Evolutionary conservation across 768 basidiomycete species (phyloP).

Genomic region (Rhizopogon sp.): DNA sequence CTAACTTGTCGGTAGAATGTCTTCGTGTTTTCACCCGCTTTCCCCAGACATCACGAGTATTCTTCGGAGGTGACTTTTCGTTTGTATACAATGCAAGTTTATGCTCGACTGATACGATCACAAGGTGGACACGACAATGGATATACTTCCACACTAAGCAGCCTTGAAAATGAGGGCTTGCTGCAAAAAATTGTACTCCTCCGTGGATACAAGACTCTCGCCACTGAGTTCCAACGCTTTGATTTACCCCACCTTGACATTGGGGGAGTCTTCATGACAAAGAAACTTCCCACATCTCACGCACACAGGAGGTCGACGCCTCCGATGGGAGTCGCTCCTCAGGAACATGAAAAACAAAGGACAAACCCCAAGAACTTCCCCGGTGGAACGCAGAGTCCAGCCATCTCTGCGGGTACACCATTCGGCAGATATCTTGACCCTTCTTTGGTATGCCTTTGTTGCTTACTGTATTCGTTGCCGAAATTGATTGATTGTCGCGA

Average conservation of each 20-base stretch:
- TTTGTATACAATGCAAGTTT: background rate
- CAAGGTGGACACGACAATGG: conserved; percentile 37
- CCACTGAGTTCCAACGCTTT: conserved; percentile 27
- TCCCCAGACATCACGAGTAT: conserved; percentile 34
- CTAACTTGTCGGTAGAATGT: conserved; percentile 26
- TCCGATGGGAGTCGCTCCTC: conserved; percentile 4
- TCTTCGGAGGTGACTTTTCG: conserved; percentile 29
- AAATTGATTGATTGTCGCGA: background rate
- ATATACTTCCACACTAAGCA: conserved; percentile 32
- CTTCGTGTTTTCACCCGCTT: conserved; percentile 55
- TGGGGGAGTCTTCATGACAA: conserved; percentile 31
- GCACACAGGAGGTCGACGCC: background rate
- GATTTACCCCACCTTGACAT: conserved; percentile 28
- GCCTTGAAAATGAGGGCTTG: conserved; percentile 33
- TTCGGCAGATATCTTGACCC: conserved; percentile 5
- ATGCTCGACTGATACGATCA: background rate
- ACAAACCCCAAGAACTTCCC: background rate
- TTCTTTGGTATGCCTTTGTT: background rate
- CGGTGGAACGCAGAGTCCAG: background rate
- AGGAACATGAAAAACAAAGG: conserved; percentile 22
- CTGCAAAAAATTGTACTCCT: conserved; percentile 33
- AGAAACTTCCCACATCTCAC: conserved; percentile 14
- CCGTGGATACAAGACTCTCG: conserved; percentile 34
- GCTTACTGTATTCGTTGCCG: background rate
- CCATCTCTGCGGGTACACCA: background rate